Conservation (phyloP, 148 eudicot species). For the Camellia lanceoleosa region DNA sequence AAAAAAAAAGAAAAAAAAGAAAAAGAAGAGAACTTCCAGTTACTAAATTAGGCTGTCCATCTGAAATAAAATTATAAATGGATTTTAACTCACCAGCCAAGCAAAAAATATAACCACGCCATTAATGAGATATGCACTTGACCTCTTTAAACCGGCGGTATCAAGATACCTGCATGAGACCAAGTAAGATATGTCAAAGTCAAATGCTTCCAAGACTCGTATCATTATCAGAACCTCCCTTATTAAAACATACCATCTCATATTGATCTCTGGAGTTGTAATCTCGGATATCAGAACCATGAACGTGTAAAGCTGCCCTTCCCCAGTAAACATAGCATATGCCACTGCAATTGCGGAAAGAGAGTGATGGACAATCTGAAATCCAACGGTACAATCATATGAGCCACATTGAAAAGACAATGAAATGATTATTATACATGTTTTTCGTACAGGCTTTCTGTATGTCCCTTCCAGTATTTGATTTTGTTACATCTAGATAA, state of each 20-base stretch:
- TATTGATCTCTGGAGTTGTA: conserved; percentile 93
- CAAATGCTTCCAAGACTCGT: conserved; percentile 5
- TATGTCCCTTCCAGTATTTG: background rate
- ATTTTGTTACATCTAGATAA: background rate
- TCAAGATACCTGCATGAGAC: conserved; percentile 75
- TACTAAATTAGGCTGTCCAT: background rate
- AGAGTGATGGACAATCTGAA: conserved; percentile 87
- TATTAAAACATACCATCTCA: conserved; percentile 70
- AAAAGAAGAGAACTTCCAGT: background rate
- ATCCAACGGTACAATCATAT: conserved; percentile 7
- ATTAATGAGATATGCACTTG: conserved; percentile 80
- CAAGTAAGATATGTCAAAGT: conserved; percentile 3
- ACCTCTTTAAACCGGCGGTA: conserved; percentile 84
- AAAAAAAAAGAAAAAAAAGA: too few relatives aligned
- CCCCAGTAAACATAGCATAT: conserved; percentile 89
- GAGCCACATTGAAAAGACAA: conserved; percentile 6
- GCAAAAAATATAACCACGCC: conserved; percentile 86
- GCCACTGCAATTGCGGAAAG: conserved; percentile 88
- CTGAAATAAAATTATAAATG: background rate
- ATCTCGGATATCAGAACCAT: conserved; percentile 97
- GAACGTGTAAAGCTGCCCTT: conserved; percentile 96
- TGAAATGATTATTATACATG: background rate
- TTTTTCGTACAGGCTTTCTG: too few relatives aligned
- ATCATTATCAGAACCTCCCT: background rate
- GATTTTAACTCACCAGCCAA: conserved; percentile 78